Evolutionary conservation across 225 moss, liverwort and hornwort species (phyloP), one percentile per base, ranked within the genome.

Genomic region (Physcomitrium patens): DNA sequence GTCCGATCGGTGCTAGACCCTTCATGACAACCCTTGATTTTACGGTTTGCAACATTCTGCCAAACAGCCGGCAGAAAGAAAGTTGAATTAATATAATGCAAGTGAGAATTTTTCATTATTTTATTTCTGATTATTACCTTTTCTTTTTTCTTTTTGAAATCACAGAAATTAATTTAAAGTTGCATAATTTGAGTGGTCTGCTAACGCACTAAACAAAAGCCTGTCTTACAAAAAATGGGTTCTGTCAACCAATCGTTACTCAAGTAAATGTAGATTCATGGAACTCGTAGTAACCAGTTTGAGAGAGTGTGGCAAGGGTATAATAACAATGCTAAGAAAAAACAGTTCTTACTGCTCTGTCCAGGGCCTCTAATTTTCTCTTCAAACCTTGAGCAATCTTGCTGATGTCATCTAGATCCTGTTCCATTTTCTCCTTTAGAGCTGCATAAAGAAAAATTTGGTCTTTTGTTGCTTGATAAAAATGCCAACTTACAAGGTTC

Each of bases 1-100:
- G 95, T 93, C 20, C 93, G 89, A 53, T 96, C 93, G 14, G 90
- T 87, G 72, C 91, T 96, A 3, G 93, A 93, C 16, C 93, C 90
- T 79, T 96, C 91, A 23, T 90, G 91, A 78, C 93, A 96, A 12
- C 84, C 88, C 48, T 90, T 91, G 23, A 80, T 86, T 79, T 87
- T 96, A 43, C 91, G 83, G 80, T 96, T 93, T 56, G 91, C 69
- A 52, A 84, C 31, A 48, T 96, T 96, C 93, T 95, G 84, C 68
- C 54, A 69, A 60, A 17, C 7, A 67, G 16, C 18, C 6, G 24
- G 9, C 24, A 70, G 54, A 43, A 18, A 27, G 19, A 61, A 54
- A 43, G 55, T 2, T 0, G 9, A 26, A 2, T 61, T 1, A 54
- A 41, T 15, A n/a, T 14, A 6, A 56, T 26, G 37, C 0, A 1